These are phyloP conservation scores for Fistulifera pelliculosa DNA, from an alignment of 108 stramenopile species.

Conservation along the genomic window DNA sequence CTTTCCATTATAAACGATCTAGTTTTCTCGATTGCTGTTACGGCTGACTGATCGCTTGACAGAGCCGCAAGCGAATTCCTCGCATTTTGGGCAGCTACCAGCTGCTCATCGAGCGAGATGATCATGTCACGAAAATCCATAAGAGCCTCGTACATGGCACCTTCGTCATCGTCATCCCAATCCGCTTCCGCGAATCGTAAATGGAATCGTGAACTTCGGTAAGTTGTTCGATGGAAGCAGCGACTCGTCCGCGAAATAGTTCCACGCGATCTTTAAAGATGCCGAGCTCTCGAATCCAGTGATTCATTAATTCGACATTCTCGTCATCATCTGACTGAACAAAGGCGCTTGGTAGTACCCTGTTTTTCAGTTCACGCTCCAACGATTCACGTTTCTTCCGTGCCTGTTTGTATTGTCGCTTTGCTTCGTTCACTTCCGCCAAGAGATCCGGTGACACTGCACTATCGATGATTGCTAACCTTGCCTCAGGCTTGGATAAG, in stretches of 20 bases:
- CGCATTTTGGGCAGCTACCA: constrained; percentile 47
- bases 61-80: constrained; percentile 37
- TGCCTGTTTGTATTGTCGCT: constrained; percentile 25
- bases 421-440: constrained; percentile 13
- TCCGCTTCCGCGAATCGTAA: constrained; percentile 3
- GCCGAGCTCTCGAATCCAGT: constrained; percentile 73
- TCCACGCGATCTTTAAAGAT: constrained; percentile 44
- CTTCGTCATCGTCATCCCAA: constrained; percentile 18
- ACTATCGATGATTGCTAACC: constrained; percentile 58
- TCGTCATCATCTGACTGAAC: constrained; percentile 21
- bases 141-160: not conserved
- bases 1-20: constrained; percentile 44
- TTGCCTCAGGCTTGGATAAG: constrained; percentile 27
- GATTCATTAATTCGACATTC: constrained; percentile 43
- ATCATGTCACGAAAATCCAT: constrained; percentile 34
- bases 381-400: constrained; percentile 28
- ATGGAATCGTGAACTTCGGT: not conserved
- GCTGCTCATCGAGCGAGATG: constrained; percentile 33
- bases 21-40: constrained; percentile 45
- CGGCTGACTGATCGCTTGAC: constrained; percentile 45
- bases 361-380: constrained; percentile 32
- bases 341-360: constrained; percentile 32
- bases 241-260: constrained; percentile 23
- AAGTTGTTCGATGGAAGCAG: not conserved
- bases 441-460: constrained; percentile 31